Base-by-base conservation (phyloP, 331 rosid genomes). In the Malus hybrid region DNA sequence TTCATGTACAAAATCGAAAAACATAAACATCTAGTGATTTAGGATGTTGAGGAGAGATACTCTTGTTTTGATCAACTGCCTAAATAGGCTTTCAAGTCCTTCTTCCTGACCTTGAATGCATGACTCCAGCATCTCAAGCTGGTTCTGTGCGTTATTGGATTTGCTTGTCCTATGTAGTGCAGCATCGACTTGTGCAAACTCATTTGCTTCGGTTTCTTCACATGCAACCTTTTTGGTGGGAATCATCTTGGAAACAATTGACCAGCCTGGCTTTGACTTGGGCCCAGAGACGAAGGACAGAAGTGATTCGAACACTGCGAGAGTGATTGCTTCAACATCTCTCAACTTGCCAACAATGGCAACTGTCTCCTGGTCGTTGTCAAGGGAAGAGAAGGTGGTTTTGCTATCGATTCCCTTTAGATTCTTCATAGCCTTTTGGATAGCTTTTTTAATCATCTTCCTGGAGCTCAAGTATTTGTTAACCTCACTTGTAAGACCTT, bases 371-470 rank as follows among this genome's bases (percentile, higher is more conserved):
- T 18, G 57, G 57, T 52, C 20, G 20, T 52, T 52, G 20, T 52
- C 2, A 18, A 52, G 57, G 57, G 57, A 52, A 78, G 34, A 11
- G 18, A 52, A 66, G 5, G 60, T 36, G 77, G 69, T 61, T 34
- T 7, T 19, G 20, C 8, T 52, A 16, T 52, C 19, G 0, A 52
- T 52, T 19, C 4, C 55, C 77, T 50, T 76, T 16, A 55, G 16
- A 61, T 59, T 8, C 28, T 33, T 3, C 31, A 59, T 57, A 76
- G 83, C 80, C 87, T 79, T 90, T 19, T 32, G 75, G 18, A 85
- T 73, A 61, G 83, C 65, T 74, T 86, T 90, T 22, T 85, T 86
- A 72, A 81, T 77, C 34, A 69, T 55, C 83, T 84, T 92, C 82
- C 92, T 88, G 7, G 81, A 65, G 39, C 69, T 73, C 67, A 85